Evolutionary conservation across 257 asterid species (phyloP).

Genomic region (Solanum chilense): DNA sequence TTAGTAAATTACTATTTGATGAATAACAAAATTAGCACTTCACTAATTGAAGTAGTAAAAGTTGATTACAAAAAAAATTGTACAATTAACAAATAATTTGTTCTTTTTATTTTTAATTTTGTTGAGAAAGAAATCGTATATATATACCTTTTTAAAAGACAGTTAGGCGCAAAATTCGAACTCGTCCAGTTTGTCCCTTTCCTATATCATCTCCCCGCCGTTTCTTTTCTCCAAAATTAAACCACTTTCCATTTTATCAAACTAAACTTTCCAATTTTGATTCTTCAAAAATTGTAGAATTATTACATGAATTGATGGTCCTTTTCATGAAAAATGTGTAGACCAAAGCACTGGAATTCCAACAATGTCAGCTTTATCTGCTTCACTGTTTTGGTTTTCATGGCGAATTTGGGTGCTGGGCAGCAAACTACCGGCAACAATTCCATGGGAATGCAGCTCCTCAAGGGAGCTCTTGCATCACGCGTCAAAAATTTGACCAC

Average conservation of each 20-base stretch:
- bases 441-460: slow-evolving; percentile 36
- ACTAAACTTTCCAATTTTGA: background rate
- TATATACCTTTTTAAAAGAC: background rate
- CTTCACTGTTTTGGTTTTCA: background rate
- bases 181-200: slow-evolving; percentile 11
- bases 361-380: background rate
- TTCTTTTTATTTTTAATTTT: background rate
- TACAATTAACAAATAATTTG: background rate
- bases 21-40: too few relatives aligned
- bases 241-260: background rate
- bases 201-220: slow-evolving; percentile 80
- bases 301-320: background rate
- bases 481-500: slow-evolving; percentile 51
- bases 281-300: background rate
- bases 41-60: background rate
- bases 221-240: slow-evolving; percentile 34
- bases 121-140: background rate
- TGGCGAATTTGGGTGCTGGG: background rate
- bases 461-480: slow-evolving; percentile 29
- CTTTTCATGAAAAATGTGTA: background rate
- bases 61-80: background rate
- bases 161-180: slow-evolving; percentile 6
- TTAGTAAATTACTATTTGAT: too few relatives aligned
- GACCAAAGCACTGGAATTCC: background rate
- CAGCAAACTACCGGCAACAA: background rate